A percentile compares a stretch with the other conserved stretches of the same genome.
Conservation (phyloP, 306 rosid species). For the Arachis stenosperma region DNA sequence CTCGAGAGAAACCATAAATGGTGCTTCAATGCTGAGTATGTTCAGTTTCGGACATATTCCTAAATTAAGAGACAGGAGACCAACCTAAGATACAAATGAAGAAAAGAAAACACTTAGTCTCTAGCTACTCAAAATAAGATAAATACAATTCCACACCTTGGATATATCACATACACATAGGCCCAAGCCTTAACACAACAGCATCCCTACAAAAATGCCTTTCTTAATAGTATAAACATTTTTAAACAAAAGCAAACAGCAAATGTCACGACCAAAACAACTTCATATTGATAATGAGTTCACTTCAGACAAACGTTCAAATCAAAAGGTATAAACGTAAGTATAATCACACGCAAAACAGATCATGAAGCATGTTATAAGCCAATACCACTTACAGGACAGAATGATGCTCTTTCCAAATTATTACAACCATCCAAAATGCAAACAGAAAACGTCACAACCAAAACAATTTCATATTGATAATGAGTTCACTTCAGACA, state of each 20-base stretch:
- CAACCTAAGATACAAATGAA: conserved; percentile 57
- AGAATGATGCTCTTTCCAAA: conserved; percentile 78
- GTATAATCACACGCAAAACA: conserved; percentile 4
- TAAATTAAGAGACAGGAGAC: conserved; percentile 74
- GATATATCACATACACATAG: background rate
- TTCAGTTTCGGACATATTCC: conserved; percentile 90
- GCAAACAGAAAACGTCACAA: too few species aligned
- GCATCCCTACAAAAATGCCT: background rate
- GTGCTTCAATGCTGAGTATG: conserved; percentile 66
- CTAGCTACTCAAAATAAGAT: conserved; percentile 12
- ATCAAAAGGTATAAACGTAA: conserved; percentile 9
- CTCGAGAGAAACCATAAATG: conserved; percentile 75
- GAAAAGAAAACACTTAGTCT: conserved; percentile 27
- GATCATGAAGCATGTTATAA: background rate
- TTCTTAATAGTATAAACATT: too few species aligned
- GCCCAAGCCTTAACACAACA: conserved; percentile 3
- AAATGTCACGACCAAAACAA: too few species aligned
- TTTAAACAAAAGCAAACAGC: too few species aligned
- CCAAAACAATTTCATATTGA: too few species aligned
- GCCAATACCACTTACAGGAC: conserved; percentile 66
- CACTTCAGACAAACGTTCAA: background rate
- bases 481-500: background rate
- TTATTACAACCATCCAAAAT: conserved; percentile 80
- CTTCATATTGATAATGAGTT: too few species aligned
- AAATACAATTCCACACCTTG: background rate